A percentile compares a stretch with the other conserved stretches of the same genome.
These are phyloP conservation scores for Micractinium sp. DNA, from an alignment of 139 green algal species.

Conservation along the genomic window DNA sequence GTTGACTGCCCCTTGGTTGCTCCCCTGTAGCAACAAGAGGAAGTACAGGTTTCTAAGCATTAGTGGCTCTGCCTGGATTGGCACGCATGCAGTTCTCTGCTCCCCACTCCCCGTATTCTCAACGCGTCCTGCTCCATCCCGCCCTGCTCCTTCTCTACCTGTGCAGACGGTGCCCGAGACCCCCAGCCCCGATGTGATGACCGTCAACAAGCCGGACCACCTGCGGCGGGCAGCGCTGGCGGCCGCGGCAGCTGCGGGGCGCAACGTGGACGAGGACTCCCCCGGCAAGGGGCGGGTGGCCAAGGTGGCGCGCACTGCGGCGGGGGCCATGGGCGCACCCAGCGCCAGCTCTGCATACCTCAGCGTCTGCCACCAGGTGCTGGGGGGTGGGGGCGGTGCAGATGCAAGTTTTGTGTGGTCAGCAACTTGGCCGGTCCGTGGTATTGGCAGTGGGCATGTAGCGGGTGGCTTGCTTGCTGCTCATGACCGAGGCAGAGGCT, in stretches of 20 bases:
- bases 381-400: neutral
- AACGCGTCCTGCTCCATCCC: neutral
- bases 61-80: neutral
- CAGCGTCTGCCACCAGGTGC: constrained; percentile 48
- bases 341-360: constrained; percentile 32
- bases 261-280: constrained; percentile 67
- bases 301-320: constrained; percentile 50
- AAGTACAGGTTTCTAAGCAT: neutral
- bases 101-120: neutral
- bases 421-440: neutral
- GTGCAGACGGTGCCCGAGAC: constrained; percentile 83
- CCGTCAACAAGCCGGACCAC: constrained; percentile 30
- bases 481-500: neutral
- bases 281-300: constrained; percentile 60
- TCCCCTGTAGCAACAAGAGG: neutral
- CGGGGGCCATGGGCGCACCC: neutral
- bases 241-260: constrained; percentile 31
- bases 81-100: neutral
- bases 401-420: too few relatives aligned
- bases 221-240: neutral
- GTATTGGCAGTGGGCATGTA: neutral
- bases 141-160: neutral
- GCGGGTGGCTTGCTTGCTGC: neutral
- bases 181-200: constrained; percentile 63
- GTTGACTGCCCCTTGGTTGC: neutral